A percentile compares a stretch with the other conserved stretches of the same genome.
phyloP scores from a whole-genome alignment of 2,329 filamentous ascomycete genomes.

The Cladosporium sp. region DNA sequence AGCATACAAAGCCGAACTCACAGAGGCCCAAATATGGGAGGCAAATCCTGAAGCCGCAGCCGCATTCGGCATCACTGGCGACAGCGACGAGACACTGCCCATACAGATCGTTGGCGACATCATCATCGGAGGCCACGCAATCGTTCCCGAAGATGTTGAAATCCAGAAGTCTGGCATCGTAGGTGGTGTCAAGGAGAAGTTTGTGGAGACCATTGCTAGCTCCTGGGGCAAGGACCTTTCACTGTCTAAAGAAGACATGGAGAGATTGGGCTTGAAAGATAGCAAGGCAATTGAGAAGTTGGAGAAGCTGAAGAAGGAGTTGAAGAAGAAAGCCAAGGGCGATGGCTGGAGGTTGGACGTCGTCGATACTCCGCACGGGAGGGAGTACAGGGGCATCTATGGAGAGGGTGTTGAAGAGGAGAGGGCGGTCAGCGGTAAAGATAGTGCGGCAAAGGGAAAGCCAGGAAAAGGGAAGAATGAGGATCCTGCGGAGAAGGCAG shows the following conservation, averaged over 20 bases:
- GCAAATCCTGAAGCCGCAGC: constrained; percentile 35
- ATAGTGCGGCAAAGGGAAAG: constrained; percentile 24
- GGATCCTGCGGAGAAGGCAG: constrained; percentile 45
- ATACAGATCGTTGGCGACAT: constrained; percentile 55
- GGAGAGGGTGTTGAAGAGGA: constrained; percentile 64
- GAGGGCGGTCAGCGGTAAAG: constrained; percentile 31
- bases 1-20: constrained; percentile 23
- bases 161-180: constrained; percentile 56
- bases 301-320: constrained; percentile 65
- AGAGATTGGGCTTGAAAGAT: constrained; percentile 64
- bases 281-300: constrained; percentile 61
- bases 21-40: constrained; percentile 25
- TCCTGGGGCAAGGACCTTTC: constrained; percentile 54
- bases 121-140: constrained; percentile 57
- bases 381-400: constrained; percentile 70
- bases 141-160: constrained; percentile 56
- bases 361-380: constrained; percentile 65
- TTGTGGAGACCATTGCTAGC: constrained; percentile 53
- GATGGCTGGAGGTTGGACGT: constrained; percentile 80
- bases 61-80: constrained; percentile 24
- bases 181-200: constrained; percentile 52
- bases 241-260: constrained; percentile 46
- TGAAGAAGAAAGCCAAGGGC: constrained; percentile 68
- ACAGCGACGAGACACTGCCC: background rate
- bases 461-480: constrained; percentile 46